Evolutionary conservation across 306 rosid genomes (phyloP), one percentile per base, ranked within the genome.

Genomic region (Erythrophleum fordii): DNA sequence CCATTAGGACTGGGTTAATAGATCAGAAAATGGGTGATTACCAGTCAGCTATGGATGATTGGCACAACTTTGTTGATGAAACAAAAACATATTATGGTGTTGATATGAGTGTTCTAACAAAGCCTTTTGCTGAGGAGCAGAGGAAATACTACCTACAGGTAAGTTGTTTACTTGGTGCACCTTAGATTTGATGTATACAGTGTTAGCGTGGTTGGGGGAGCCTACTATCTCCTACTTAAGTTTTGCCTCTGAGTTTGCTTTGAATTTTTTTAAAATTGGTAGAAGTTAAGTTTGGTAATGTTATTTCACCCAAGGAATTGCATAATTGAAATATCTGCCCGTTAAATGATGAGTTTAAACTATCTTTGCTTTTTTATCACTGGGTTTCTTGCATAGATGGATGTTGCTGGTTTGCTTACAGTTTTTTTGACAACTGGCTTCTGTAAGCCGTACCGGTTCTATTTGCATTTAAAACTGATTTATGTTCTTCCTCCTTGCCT

Each of bases 101-200:
- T 83, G 98, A 95, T 81, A 95, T 93, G 99, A 81, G 91, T 83
- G 80, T 86, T 84, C 85, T 95, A 42, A 86, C 99, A 1, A 91
- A 85, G 35, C 90, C 99, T 46, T 95, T 90, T 83, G 75, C 97
- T 4, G 97, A 91, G 73, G 99, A 95, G 92, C 99, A 95, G 83
- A 95, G 52, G 85, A 93, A 93, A 84, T 95, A 95, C 86, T 93
- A 95, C 83, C 94, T 95, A 61, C 94, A 92, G 99, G 99, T 86
- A 71, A 85, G 92, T 56, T 82, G 45, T 45, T 31, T 58, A 48
- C 70, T 67, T 55, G 4, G 42, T 56, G 11, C 78, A 75, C 62
- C 72, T 35, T 46, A 73, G 23, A 17, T 39, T 16, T 51, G 64
- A 37, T 49, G 66, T 60, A 72, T 67, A 12, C 16, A 72, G 69